Base-by-base conservation (phyloP, 2,329 filamentous ascomycete genomes). In the Drechslerella dactyloides region DNA sequence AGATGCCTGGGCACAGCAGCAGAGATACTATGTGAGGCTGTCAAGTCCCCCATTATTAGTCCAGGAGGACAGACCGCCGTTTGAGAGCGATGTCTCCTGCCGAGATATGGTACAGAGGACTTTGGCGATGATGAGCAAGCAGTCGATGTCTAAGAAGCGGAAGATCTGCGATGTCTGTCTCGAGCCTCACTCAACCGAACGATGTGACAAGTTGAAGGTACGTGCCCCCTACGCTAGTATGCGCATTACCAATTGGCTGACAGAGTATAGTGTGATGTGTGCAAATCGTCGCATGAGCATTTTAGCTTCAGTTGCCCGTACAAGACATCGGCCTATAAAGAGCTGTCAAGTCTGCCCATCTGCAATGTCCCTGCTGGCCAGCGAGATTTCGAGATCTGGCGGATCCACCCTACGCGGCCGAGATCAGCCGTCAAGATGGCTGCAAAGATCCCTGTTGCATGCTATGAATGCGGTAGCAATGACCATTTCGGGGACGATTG, bases 301-400 rank as follows among this genome's bases (percentile, higher is more conserved):
- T 72, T 72, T 65, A 61, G 60, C 35, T 72, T 72, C 42, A 57
- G 61, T 61, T 72, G 68, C 60, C 68, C 68, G 8, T 65, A 65
- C 23, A 72, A 65, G 27, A 61, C 68, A n/a, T 72, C 68, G 24
- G 42, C 50, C 37, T 27, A 72, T 24, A 72, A 64, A 23, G 37
- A 60, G 8, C 13, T 51, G n/a, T 72, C 68, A 24, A 52, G 56
- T n/a, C 21, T 72, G 50, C 68, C 68, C n/a, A 72, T 72, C 21
- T 72, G 56, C 46, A 72, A 72, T 19, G 68, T 72, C 17, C 68
- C 68, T 11, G 55, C 52, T 19, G 68, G 68, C 23, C 68, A 65
- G 27, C 64, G 44, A 24, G 68, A 72, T 27, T 72, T 72, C 48
- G 68, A 72, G 33, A 65, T 65, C 19, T 72, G 68, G 68, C 56